Conservation (phyloP, 2,329 filamentous ascomycete genomes). For the Lasiodiplodia theobromae region DNA sequence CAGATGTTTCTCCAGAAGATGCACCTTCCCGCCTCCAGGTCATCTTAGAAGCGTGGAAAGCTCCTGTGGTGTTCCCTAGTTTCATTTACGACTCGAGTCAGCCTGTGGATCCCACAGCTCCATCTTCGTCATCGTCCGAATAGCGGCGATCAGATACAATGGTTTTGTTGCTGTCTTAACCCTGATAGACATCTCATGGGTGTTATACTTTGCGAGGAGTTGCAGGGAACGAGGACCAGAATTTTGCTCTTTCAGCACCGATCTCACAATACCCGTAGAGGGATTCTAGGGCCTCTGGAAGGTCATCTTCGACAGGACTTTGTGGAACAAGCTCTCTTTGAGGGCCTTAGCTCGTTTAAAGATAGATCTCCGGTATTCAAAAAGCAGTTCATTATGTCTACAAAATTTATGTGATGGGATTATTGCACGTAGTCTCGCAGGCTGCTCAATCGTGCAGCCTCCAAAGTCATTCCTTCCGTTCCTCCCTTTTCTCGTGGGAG, state of each 20-base stretch:
- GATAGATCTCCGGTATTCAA: not conserved
- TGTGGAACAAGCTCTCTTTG: not conserved
- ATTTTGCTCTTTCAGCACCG: not conserved
- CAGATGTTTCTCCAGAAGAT: not conserved
- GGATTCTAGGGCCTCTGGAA: not conserved
- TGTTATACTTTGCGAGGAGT: not conserved
- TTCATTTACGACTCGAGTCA: not conserved
- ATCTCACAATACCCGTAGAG: not conserved
- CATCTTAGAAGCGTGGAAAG: slow-evolving; percentile 10
- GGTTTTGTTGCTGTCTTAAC: not conserved
- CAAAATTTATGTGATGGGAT: not conserved
- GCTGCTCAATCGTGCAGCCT: too few relatives aligned
- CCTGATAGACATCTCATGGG: not conserved
- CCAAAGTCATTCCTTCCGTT: too few relatives aligned
- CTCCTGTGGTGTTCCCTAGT: slow-evolving; percentile 1
- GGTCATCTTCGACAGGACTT: not conserved
- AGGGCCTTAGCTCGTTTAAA: not conserved
- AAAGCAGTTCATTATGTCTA: not conserved
- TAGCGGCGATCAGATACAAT: not conserved
- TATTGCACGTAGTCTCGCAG: too few relatives aligned
- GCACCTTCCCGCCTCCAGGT: not conserved
- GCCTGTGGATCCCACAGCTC: not conserved
- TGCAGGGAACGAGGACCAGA: not conserved
- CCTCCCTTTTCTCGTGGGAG: too few relatives aligned
- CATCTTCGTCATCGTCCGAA: not conserved